Evolutionary conservation across 495 filamentous ascomycete species (phyloP).

Genomic region (Baudoinia panamericana): DNA sequence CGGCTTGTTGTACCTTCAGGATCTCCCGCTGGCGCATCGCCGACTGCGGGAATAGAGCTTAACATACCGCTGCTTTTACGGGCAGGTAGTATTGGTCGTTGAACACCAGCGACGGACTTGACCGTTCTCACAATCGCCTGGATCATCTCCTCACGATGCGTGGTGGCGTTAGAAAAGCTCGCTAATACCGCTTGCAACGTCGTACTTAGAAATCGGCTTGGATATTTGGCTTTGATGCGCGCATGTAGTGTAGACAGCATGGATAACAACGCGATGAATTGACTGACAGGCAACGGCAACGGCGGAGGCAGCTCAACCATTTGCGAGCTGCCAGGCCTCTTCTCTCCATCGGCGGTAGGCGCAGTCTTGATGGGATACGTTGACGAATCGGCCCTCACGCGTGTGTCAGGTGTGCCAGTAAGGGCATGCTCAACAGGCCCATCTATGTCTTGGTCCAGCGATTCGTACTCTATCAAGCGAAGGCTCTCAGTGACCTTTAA

Average conservation of each 20-base stretch:
- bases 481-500: slow-evolving; percentile 72
- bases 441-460: slow-evolving; percentile 37
- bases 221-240: slow-evolving; percentile 79
- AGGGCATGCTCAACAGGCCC: slow-evolving; percentile 21
- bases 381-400: slow-evolving; percentile 15
- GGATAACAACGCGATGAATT: slow-evolving; percentile 65
- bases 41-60: slow-evolving; percentile 3
- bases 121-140: slow-evolving; percentile 62
- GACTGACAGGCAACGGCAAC: slow-evolving; percentile 24
- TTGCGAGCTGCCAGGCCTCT: slow-evolving; percentile 11
- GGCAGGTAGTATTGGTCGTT: slow-evolving; percentile 61
- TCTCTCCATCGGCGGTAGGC: slow-evolving; percentile 8
- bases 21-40: slow-evolving; percentile 47
- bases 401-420: slow-evolving; percentile 16
- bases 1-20: slow-evolving; percentile 57
- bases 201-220: slow-evolving; percentile 84
- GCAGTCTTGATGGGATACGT: slow-evolving; percentile 23
- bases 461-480: slow-evolving; percentile 38
- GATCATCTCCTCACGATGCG: slow-evolving; percentile 50
- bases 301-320: slow-evolving; percentile 21
- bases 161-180: slow-evolving; percentile 41
- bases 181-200: slow-evolving; percentile 65
- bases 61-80: slow-evolving; percentile 40
- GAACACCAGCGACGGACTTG: slow-evolving; percentile 56
- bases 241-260: slow-evolving; percentile 77